Conservation (phyloP, 2,329 filamentous ascomycete species). For the Paramyrothecium sp. region DNA sequence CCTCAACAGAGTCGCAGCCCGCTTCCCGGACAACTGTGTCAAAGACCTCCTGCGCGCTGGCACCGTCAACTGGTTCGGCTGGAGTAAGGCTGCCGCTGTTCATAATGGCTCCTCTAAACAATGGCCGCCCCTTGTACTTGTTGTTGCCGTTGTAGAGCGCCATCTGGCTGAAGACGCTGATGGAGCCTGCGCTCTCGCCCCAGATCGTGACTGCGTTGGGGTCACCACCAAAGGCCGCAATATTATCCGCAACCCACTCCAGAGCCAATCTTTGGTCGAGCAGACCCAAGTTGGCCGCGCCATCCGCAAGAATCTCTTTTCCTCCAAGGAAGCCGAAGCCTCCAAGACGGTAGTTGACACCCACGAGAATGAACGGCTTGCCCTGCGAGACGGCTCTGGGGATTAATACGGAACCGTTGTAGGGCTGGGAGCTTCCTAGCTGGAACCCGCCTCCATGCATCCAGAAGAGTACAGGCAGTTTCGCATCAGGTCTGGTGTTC, state of each 20-base stretch:
- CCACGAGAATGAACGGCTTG: constrained; percentile 24
- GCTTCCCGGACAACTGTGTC: neutral
- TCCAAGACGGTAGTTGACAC: constrained; percentile 27
- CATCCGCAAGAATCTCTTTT: constrained; percentile 35
- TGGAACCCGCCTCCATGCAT: constrained; percentile 25
- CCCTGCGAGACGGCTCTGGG: constrained; percentile 24
- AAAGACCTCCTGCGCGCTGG: neutral
- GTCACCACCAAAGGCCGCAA: constrained; percentile 48
- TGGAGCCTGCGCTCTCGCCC: constrained; percentile 44
- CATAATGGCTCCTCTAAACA: neutral
- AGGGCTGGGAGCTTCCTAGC: constrained; percentile 22
- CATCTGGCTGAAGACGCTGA: neutral
- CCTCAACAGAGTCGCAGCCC: neutral
- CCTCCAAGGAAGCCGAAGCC: constrained; percentile 29
- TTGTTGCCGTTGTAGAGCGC: neutral
- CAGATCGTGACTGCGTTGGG: constrained; percentile 38
- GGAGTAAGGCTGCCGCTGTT: neutral
- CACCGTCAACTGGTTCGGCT: neutral
- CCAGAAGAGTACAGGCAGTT: constrained; percentile 20
- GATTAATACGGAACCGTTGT: constrained; percentile 17
- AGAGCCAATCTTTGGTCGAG: constrained; percentile 50
- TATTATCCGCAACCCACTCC: constrained; percentile 50
- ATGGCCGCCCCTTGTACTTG: neutral
- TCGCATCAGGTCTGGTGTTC: constrained; percentile 33
- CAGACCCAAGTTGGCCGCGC: constrained; percentile 48